Conservation (phyloP, 306 rosid genomes). For the Begonia fuchsioides region DNA sequence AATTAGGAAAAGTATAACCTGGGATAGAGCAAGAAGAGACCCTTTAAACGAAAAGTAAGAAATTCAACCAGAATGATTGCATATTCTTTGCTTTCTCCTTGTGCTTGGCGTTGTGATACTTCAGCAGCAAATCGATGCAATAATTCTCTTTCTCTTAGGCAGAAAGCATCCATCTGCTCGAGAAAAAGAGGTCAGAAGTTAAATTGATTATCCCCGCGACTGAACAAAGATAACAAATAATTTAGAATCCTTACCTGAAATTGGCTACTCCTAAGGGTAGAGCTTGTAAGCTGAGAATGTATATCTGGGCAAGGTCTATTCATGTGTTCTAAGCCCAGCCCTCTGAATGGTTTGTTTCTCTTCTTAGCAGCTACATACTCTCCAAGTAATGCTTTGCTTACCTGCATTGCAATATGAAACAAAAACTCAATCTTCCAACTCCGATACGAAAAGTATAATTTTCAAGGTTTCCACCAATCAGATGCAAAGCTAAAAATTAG, state of each 20-base stretch:
- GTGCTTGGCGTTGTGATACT: slow-evolving; percentile 49
- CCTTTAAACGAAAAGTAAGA: slow-evolving; percentile 2
- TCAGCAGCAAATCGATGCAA: slow-evolving; percentile 57
- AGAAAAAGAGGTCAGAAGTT: slow-evolving; percentile 15
- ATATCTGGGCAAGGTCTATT: slow-evolving; percentile 47
- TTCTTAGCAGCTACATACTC: slow-evolving; percentile 47
- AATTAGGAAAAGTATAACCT: slow-evolving; percentile 2
- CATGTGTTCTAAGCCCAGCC: slow-evolving; percentile 86
- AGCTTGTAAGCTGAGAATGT: slow-evolving; percentile 51
- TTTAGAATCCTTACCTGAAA: slow-evolving; percentile 51
- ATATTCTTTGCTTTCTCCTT: slow-evolving; percentile 61
- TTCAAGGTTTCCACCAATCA: too few species aligned
- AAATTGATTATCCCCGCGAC: too few species aligned
- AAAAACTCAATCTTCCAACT: not conserved
- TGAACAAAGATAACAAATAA: too few species aligned
- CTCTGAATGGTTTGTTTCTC: slow-evolving; percentile 52
- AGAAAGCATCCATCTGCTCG: slow-evolving; percentile 53
- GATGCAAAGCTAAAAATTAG: too few species aligned
- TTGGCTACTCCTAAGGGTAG: slow-evolving; percentile 40
- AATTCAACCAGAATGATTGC: slow-evolving; percentile 52
- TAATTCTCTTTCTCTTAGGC: slow-evolving; percentile 76
- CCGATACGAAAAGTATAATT: too few species aligned
- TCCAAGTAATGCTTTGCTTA: slow-evolving; percentile 78
- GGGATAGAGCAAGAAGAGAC: not conserved
- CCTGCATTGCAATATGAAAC: slow-evolving; percentile 31